These are phyloP conservation scores for Leccinum incarnatum DNA, from an alignment of 768 basidiomycete species.

Conservation along the genomic window DNA sequence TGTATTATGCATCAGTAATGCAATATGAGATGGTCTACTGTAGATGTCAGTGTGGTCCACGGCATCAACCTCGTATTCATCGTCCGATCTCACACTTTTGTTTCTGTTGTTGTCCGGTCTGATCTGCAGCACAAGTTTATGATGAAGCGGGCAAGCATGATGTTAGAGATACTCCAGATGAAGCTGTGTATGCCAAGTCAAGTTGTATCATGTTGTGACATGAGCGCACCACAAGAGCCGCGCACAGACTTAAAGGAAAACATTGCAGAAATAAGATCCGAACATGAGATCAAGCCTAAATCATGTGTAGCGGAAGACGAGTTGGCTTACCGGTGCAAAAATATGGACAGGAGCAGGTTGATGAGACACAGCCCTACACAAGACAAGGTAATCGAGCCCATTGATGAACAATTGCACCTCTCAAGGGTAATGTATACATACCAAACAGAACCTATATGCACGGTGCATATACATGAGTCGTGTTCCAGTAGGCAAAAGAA, in stretches of 20 bases:
- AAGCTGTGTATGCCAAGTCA: conserved; percentile 23
- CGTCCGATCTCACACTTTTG: neutral
- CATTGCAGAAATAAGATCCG: neutral
- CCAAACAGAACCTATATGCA: conserved; percentile 24
- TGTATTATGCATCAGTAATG: no score
- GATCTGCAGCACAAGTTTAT: conserved; percentile 31
- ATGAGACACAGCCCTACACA: conserved; percentile 18
- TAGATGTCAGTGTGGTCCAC: conserved; percentile 4
- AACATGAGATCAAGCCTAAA: neutral
- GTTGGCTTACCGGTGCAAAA: conserved; percentile 22
- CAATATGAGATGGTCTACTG: no score
- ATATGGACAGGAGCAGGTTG: conserved; percentile 21
- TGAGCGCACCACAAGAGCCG: neutral
- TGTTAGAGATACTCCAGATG: conserved; percentile 35
- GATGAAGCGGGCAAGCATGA: conserved; percentile 33
- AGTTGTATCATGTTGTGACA: neutral
- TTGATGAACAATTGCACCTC: neutral
- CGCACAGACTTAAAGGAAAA: conserved; percentile 19
- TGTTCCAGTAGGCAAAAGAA: neutral
- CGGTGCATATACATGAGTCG: neutral
- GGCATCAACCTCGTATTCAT: neutral
- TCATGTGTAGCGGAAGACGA: no score
- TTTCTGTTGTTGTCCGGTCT: neutral
- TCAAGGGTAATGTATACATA: conserved; percentile 2
- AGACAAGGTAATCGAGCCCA: neutral